Evolutionary conservation across 2,329 filamentous ascomycete species (phyloP), one percentile per base, ranked within the genome.

Genomic region (Akanthomyces muscarius): DNA sequence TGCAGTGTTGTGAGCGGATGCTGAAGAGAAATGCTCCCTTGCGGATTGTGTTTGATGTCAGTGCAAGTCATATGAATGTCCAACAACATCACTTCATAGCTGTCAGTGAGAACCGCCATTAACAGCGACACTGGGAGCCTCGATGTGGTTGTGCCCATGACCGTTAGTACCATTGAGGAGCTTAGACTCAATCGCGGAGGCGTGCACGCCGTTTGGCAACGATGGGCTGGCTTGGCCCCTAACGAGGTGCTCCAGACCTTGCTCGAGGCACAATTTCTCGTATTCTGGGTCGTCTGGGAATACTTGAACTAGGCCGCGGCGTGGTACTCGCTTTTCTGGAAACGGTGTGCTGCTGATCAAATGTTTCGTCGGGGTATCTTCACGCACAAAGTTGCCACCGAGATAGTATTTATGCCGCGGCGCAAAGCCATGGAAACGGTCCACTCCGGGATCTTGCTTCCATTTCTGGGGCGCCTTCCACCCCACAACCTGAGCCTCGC

Each of bases 351-450:
- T 79, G 75, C 83, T 84, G 14, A 80, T 79, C 51, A 77, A 75
- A 60, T 78, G 76, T 30, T 76, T 71, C 36, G 76, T 76, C 0
- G 83, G 80, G 63, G 76, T 74, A 33, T 83, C 80, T 68, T 88
- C 84, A 42, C 77, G 76, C 13, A 84, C 75, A 38, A 86, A 70
- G 10, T 74, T 67, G 38, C 86, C 86, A 68, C 87, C 83, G 66
- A 86, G 66, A 66, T 83, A 89, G 69, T 85, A 83, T 69, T 83
- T 86, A 66, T 78, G 79, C 64, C 82, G 76, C 1, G 86, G 86
- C 5, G 82, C 81, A 69, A 85, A 86, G 4, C 78, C 78, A 50
- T 80, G 75, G 63, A 77, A 80, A n/a, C 78, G 79, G 61, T 78
- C 77, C 0, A 78, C 78, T 63, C 82, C 82, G 1, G 84, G 83